phyloP scores from a whole-genome alignment of 257 asterid genomes.

The Plantago major region DNA sequence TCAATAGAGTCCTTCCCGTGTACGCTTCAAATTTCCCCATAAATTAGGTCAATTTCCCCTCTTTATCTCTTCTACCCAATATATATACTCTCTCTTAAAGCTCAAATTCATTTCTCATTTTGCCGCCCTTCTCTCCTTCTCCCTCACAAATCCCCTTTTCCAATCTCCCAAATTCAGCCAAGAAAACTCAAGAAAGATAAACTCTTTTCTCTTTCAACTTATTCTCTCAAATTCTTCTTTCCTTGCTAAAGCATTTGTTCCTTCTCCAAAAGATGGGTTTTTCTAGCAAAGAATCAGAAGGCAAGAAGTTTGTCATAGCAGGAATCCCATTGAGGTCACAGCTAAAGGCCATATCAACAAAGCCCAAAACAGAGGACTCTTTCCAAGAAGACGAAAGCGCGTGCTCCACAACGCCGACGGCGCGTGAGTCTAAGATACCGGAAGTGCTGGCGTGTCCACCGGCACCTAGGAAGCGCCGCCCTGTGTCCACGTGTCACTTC shows the following conservation, averaged over 20 bases:
- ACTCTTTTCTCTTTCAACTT: constrained; percentile 34
- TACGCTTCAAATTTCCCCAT: constrained; percentile 5
- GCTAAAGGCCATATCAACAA: constrained; percentile 47
- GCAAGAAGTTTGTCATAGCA: constrained; percentile 55
- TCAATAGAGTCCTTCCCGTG: constrained; percentile 13
- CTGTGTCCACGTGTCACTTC: constrained; percentile 46
- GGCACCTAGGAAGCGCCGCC: constrained; percentile 87
- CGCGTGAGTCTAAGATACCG: constrained; percentile 63
- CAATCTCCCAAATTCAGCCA: too few species aligned
- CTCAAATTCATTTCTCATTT: constrained; percentile 32
- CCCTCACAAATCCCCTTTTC: background rate
- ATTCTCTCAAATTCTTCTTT: constrained; percentile 21
- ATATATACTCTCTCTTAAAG: constrained; percentile 18
- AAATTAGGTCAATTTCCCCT: constrained; percentile 20
- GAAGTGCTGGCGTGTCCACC: constrained; percentile 59
- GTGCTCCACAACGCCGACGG: constrained; percentile 86
- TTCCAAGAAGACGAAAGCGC: constrained; percentile 30
- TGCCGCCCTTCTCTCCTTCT: constrained; percentile 55
- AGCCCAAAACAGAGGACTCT: constrained; percentile 8
- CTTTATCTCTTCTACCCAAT: constrained; percentile 3
- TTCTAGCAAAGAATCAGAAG: constrained; percentile 46
- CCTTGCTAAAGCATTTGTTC: background rate
- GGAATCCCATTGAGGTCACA: constrained; percentile 61
- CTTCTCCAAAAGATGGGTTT: constrained; percentile 43
- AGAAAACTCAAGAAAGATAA: too few species aligned